A percentile compares a stretch with the other conserved stretches of the same genome.
Conservation (phyloP, 1,284 basidiomycete genomes). For the Cryptococcus jaspeensis region DNA sequence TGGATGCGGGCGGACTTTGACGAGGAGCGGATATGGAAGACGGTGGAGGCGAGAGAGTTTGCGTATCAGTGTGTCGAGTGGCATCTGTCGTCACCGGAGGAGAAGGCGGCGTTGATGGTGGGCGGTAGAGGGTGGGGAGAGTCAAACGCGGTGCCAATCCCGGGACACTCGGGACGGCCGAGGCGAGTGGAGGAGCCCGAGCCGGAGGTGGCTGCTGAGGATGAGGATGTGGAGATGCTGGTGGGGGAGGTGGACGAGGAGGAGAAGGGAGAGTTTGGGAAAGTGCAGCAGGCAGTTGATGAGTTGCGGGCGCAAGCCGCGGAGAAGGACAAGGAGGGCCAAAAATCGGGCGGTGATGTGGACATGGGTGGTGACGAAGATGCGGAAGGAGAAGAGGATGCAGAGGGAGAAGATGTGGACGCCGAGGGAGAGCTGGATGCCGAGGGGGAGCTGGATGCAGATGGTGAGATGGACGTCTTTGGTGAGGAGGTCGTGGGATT, state of each 20-base stretch:
- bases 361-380: constrained; percentile 32
- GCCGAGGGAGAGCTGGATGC: constrained; percentile 43
- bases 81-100: constrained; percentile 72
- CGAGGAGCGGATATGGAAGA: constrained; percentile 92
- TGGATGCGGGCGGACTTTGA: constrained; percentile 96
- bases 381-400: constrained; percentile 35
- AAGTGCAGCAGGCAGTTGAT: constrained; percentile 40
- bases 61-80: constrained; percentile 81
- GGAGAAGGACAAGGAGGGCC: background rate
- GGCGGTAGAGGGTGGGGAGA: constrained; percentile 46
- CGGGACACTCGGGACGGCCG: constrained; percentile 21
- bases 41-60: constrained; percentile 79
- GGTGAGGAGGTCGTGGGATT: constrained; percentile 35
- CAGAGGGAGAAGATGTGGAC: constrained; percentile 31
- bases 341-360: constrained; percentile 10
- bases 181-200: background rate
- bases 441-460: constrained; percentile 36
- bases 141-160: constrained; percentile 26
- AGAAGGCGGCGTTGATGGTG: constrained; percentile 64
- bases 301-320: constrained; percentile 19
- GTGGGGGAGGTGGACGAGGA: constrained; percentile 27
- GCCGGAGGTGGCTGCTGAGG: constrained; percentile 25
- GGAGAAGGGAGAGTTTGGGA: constrained; percentile 18
- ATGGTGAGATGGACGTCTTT: constrained; percentile 29
- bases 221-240: constrained; percentile 46